phyloP scores from a whole-genome alignment of 176 grass and related monocot genomes.

The Bonia amplexicaulis region DNA sequence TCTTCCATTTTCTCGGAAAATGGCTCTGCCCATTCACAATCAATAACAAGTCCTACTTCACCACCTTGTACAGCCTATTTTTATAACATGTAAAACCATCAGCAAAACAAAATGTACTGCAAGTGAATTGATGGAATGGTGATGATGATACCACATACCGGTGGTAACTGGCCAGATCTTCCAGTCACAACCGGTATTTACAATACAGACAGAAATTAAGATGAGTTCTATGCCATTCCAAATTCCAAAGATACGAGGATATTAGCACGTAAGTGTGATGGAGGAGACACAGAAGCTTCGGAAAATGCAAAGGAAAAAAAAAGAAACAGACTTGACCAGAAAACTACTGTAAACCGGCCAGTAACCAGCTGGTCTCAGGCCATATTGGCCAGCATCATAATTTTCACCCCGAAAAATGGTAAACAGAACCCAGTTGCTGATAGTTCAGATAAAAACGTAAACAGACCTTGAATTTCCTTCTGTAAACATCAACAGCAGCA shows the following conservation, averaged over 20 bases:
- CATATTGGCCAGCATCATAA: background rate
- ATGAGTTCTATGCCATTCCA: background rate
- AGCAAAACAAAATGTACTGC: conserved; percentile 16
- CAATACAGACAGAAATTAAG: background rate
- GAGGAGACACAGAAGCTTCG: background rate
- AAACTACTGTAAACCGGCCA: background rate
- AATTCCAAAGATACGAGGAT: background rate
- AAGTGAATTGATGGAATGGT: conserved; percentile 13
- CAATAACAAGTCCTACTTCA: conserved; percentile 77
- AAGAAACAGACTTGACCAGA: background rate
- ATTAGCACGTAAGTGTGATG: background rate
- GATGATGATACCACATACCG: background rate
- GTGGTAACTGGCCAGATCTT: background rate
- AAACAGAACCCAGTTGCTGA: background rate
- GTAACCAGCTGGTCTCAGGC: background rate
- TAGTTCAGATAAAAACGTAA: conserved; percentile 4
- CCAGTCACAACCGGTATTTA: background rate
- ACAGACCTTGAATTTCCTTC: conserved; percentile 79
- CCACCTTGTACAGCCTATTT: conserved; percentile 82
- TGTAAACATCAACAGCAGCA: conserved; percentile 78
- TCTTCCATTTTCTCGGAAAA: conserved; percentile 78
- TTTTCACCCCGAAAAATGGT: background rate
- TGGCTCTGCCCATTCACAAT: conserved; percentile 97
- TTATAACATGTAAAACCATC: conserved; percentile 30
- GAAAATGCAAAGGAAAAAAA: background rate